Evolutionary conservation across 78 protist genomes (phyloP).

Genomic region (Dictyostelium intermedium): DNA sequence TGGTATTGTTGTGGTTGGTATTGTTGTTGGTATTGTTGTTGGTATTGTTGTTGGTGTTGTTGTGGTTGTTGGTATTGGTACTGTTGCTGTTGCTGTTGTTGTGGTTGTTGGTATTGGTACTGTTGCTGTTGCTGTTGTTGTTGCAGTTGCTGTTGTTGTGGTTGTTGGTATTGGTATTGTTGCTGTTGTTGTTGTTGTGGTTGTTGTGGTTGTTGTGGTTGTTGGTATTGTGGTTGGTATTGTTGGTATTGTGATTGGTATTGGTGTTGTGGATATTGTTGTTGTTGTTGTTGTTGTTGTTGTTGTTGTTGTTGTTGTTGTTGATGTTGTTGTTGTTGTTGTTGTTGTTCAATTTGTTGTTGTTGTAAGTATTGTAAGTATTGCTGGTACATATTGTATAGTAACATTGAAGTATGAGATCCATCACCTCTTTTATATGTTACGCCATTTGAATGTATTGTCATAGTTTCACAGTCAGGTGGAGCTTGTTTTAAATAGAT

Average conservation of each 20-base stretch:
- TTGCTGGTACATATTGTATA: not conserved
- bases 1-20: too few relatives aligned
- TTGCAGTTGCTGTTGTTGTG: too few relatives aligned
- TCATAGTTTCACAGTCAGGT: not conserved
- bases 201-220: not conserved
- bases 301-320: not conserved
- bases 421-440: not conserved
- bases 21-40: too few relatives aligned
- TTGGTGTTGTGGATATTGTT: too few relatives aligned
- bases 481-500: not conserved
- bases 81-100: too few relatives aligned
- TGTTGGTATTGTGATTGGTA: not conserved
- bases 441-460: not conserved
- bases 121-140: too few relatives aligned
- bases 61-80: too few relatives aligned
- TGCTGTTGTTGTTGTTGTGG: not conserved
- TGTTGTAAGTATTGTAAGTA: not conserved
- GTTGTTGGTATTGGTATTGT: not conserved
- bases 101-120: not conserved
- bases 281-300: not conserved
- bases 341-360: not conserved
- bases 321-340: not conserved
- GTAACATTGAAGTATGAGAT: not conserved
- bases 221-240: not conserved
- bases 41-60: too few relatives aligned